Base-by-base conservation (phyloP, 106 monocot species). In the Alisma plantagoaquatica region DNA sequence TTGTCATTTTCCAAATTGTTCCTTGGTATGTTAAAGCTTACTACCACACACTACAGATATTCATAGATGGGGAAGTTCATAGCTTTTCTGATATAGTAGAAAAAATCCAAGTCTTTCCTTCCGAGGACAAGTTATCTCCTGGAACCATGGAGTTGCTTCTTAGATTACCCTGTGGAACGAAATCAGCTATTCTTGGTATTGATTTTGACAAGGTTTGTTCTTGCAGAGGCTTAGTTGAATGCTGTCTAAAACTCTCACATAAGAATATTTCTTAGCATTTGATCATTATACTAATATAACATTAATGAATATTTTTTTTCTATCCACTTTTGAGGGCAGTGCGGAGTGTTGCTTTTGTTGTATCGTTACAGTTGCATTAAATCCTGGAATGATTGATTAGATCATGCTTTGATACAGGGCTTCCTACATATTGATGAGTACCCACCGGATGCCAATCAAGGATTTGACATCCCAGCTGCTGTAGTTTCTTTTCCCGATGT, bases 401-500 rank as follows among this genome's bases (percentile, higher is more conserved):
- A n/a, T n/a, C n/a, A n/a, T n/a, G n/a, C n/a, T n/a, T n/a, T n/a
- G n/a, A 18, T 17, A 27, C 65, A 96, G 94, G 94, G 94, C 17
- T 96, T 96, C 71, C 62, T 96, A 28, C 94, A 96, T 47, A 84
- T 96, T 28, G 84, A 96, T 57, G 94, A 96, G 63, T 96, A 96
- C 64, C 94, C 94, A 63, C 94, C 94, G 15, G 94, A 96, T 76
- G 94, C 94, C 33, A 88, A 96, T 78, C 94, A 96, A 60, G 94
- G 94, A 46, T 96, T 96, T 64, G 94, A 96, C 67, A 88, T 96
- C 71, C 88, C 94, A 33, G 77, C 94, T 38, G 94, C 94, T 56
- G 25, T 89, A 54, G 65, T 96, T 52, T 78, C 64, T 63, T 96
- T 81, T 71, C 88, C 94, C 43, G 62, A 76, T 11, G 77, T 78